These are phyloP conservation scores for Cyberlindnera euphorbiae DNA, from an alignment of 805 yeast genomes.

Conservation along the genomic window DNA sequence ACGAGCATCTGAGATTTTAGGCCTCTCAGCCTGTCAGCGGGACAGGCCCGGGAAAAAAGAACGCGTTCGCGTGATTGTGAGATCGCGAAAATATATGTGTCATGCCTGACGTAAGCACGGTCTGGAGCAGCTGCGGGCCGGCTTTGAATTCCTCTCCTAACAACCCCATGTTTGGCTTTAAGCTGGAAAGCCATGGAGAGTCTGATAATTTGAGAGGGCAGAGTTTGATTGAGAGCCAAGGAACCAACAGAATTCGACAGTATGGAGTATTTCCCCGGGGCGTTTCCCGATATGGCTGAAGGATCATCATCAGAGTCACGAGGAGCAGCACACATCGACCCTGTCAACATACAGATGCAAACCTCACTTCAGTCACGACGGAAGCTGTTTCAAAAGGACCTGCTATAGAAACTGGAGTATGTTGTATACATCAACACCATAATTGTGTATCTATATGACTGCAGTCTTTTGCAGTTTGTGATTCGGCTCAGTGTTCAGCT, in stretches of 20 bases:
- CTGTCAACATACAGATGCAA: constrained; percentile 2
- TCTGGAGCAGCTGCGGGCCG: too few relatives aligned
- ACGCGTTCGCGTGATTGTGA: too few relatives aligned
- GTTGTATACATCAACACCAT: constrained; percentile 10
- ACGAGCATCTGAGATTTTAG: too few relatives aligned
- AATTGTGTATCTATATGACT: constrained; percentile 22
- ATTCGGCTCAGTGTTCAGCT: constrained; percentile 12
- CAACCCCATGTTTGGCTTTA: too few relatives aligned
- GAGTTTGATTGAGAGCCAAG: too few relatives aligned
- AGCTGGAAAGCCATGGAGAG: too few relatives aligned
- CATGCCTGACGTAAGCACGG: too few relatives aligned
- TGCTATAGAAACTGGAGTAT: constrained; percentile 9
- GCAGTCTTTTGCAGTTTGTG: constrained; percentile 21
- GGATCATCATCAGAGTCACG: neutral
- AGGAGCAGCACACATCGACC: neutral
- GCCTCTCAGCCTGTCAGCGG: too few relatives aligned
- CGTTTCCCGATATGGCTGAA: constrained; percentile 12
- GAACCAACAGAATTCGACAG: neutral
- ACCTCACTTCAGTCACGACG: constrained; percentile 16
- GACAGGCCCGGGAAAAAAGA: too few relatives aligned
- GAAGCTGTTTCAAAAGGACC: constrained; percentile 12
- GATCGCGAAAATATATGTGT: too few relatives aligned
- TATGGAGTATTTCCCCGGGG: constrained; percentile 24
- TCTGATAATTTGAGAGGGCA: too few relatives aligned
- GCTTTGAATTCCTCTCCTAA: too few relatives aligned